These are phyloP conservation scores for Mortierella sp. DNA, from an alignment of 371 early-diverging fungal genomes.

Conservation along the genomic window DNA sequence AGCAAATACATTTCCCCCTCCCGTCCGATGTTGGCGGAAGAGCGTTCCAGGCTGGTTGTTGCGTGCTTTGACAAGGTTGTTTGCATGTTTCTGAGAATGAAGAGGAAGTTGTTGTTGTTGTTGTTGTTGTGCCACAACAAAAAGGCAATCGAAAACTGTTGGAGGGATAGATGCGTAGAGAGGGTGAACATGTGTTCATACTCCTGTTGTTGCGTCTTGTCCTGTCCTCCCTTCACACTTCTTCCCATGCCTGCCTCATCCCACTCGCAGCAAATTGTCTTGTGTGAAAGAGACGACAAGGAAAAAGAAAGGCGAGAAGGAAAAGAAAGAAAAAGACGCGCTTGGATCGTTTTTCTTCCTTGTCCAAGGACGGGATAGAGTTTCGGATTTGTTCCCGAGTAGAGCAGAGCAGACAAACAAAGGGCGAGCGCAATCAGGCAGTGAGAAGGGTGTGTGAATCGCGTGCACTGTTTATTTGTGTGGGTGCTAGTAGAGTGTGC, in stretches of 20 bases:
- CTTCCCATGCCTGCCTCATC: neutral
- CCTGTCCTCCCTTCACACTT: no score
- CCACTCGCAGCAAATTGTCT: no score
- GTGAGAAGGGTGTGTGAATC: neutral
- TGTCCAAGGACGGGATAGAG: neutral
- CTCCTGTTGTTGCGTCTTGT: neutral
- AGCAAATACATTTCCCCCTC: no score
- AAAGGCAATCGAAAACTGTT: neutral
- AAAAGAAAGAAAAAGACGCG: neutral
- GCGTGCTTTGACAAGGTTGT: neutral
- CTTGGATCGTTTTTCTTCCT: conserved; percentile 5
- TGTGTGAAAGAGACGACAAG: no score
- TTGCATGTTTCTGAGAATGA: neutral
- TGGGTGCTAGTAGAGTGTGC: neutral
- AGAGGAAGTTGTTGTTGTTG: neutral
- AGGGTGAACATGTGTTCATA: neutral
- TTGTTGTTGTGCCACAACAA: neutral
- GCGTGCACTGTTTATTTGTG: neutral
- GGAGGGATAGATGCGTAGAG: neutral
- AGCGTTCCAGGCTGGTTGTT: neutral
- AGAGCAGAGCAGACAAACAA: neutral
- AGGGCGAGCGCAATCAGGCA: neutral
- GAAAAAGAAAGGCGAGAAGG: neutral
- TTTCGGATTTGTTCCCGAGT: neutral
- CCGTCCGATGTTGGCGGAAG: no score